phyloP scores from a whole-genome alignment of 1,284 basidiomycete species.

The Trichosporon faecale region DNA sequence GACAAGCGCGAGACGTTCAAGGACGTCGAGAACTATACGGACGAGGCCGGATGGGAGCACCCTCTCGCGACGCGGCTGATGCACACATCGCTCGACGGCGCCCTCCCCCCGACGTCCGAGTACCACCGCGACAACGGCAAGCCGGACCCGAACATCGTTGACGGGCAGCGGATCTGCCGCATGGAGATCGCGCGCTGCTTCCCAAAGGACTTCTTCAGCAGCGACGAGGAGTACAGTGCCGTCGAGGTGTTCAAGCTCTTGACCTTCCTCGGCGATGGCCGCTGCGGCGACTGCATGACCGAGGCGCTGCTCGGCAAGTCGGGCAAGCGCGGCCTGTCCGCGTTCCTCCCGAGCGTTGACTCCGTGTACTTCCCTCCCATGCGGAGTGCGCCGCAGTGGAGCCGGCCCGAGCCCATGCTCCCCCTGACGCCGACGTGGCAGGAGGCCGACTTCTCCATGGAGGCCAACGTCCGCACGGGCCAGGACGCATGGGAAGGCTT shows the following conservation, averaged over 20 bases:
- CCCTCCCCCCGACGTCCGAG: background rate
- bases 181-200: constrained; percentile 33
- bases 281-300: constrained; percentile 51
- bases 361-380: constrained; percentile 23
- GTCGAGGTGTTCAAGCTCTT: constrained; percentile 39
- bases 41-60: constrained; percentile 31
- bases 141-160: background rate
- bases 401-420: constrained; percentile 36
- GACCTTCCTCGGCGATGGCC: constrained; percentile 35
- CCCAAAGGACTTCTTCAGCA: constrained; percentile 31
- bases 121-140: background rate
- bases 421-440: constrained; percentile 33
- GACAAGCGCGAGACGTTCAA: constrained; percentile 29
- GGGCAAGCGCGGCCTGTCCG: constrained; percentile 43
- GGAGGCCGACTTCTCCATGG: constrained; percentile 31
- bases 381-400: constrained; percentile 24
- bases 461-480: constrained; percentile 28
- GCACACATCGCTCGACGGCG: background rate
- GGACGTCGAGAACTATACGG: constrained; percentile 26
- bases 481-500: constrained; percentile 39
- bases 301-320: constrained; percentile 39
- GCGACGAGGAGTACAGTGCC: constrained; percentile 23
- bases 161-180: constrained; percentile 1
- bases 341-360: constrained; percentile 41
- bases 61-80: constrained; percentile 29